Evolutionary conservation across 768 basidiomycete genomes (phyloP).

Genomic region (Mycena epipterygia): DNA sequence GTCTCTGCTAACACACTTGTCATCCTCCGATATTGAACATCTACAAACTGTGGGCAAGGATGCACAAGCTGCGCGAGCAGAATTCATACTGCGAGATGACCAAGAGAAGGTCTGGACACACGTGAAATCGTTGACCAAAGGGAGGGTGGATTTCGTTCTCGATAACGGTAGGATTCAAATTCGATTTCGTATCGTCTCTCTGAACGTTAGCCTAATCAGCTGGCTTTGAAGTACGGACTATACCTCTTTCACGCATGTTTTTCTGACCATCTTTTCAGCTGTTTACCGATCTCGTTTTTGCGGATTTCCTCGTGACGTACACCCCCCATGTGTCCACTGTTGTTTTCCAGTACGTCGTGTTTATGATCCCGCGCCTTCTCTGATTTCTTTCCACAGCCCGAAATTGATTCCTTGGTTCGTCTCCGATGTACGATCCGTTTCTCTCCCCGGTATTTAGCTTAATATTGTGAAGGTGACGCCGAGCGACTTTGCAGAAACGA

Average conservation of each 20-base stretch:
- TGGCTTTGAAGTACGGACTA: slow-evolving; percentile 83
- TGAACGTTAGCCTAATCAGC: slow-evolving; percentile 58
- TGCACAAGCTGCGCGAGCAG: slow-evolving; percentile 81
- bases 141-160: slow-evolving; percentile 86
- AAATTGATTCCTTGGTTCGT: slow-evolving; percentile 99
- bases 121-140: slow-evolving; percentile 66
- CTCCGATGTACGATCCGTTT: slow-evolving; percentile 68
- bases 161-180: slow-evolving; percentile 79
- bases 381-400: slow-evolving; percentile 65
- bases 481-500: slow-evolving; percentile 77
- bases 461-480: slow-evolving; percentile 68
- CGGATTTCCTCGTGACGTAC: slow-evolving; percentile 92
- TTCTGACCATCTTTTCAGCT: slow-evolving; percentile 61
- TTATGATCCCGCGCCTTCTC: neutral
- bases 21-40: slow-evolving; percentile 83
- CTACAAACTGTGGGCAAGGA: slow-evolving; percentile 87
- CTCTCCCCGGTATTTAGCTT: neutral
- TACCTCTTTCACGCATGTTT: neutral
- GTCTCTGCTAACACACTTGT: slow-evolving; percentile 89
- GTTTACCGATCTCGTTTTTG: slow-evolving; percentile 93
- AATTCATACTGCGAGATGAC: slow-evolving; percentile 90
- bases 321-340: slow-evolving; percentile 87
- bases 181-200: neutral
- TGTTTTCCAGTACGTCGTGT: slow-evolving; percentile 83
- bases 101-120: slow-evolving; percentile 82